phyloP scores from a whole-genome alignment of 139 green algal species.

The Tetraselmis chui region DNA sequence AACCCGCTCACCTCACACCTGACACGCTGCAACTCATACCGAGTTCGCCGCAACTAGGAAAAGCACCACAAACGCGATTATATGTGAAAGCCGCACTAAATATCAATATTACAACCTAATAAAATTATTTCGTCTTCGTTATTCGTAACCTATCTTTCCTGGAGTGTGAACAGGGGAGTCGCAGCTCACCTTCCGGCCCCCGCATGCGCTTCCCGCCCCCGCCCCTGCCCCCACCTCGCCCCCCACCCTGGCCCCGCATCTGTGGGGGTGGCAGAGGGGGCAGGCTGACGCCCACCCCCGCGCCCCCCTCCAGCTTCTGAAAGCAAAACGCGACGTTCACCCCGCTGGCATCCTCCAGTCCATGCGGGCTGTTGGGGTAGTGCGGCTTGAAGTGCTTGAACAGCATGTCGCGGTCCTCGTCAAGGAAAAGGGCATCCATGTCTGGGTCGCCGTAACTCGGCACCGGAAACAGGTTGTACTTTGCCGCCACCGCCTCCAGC shows the following conservation, averaged over 20 bases:
- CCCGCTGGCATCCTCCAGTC: slow-evolving; percentile 26
- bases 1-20: no score
- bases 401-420: slow-evolving; percentile 30
- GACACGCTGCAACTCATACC: no score
- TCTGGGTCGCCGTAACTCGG: slow-evolving; percentile 28
- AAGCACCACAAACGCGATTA: no score
- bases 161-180: no score
- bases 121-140: no score
- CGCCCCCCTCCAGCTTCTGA: slow-evolving; percentile 27
- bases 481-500: slow-evolving; percentile 39
- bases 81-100: no score
- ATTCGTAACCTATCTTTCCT: no score
- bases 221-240: no score
- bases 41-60: no score
- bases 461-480: slow-evolving; percentile 46
- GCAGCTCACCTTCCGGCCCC: no score
- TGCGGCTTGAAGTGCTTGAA: slow-evolving; percentile 71
- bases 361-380: slow-evolving; percentile 35
- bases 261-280: not conserved
- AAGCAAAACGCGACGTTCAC: slow-evolving; percentile 53
- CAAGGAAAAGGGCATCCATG: slow-evolving; percentile 38
- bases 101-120: no score
- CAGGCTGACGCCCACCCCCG: not conserved
- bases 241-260: not conserved
- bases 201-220: no score